Conservation (phyloP, 2,329 filamentous ascomycete genomes). For the Colletotrichum filicis region DNA sequence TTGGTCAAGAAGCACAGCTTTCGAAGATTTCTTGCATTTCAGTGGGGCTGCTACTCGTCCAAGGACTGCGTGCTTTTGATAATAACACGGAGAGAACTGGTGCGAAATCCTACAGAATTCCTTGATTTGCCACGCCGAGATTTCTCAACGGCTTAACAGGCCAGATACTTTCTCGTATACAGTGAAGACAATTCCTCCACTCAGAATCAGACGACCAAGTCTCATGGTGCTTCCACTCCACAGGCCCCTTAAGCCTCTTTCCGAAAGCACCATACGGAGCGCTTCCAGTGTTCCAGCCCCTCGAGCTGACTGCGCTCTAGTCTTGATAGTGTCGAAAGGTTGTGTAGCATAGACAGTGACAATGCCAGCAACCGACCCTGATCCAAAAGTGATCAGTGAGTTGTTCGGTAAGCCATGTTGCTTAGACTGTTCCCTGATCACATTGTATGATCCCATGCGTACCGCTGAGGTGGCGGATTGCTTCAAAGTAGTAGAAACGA, state of each 20-base stretch:
- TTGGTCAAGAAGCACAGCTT: too few relatives aligned
- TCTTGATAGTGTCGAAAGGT: conserved; percentile 74
- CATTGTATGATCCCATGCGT: conserved; percentile 60
- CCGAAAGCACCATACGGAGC: conserved; percentile 61
- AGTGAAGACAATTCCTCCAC: conserved; percentile 74
- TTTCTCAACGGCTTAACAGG: conserved; percentile 45
- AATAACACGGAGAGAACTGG: too few relatives aligned
- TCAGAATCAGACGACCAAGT: conserved; percentile 70
- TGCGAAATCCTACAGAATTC: too few relatives aligned
- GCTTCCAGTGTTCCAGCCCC: conserved; percentile 69
- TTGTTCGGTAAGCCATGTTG: conserved; percentile 36
- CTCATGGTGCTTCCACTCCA: conserved; percentile 78
- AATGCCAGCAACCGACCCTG: conserved; percentile 69
- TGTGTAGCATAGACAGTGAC: conserved; percentile 70
- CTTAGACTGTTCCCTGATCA: conserved; percentile 49
- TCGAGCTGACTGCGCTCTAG: conserved; percentile 67
- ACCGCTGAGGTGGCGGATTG: conserved; percentile 59
- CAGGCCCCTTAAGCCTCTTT: conserved; percentile 69
- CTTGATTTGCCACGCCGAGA: too few relatives aligned
- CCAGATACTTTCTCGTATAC: conserved; percentile 68
- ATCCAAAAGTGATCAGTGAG: conserved; percentile 63
- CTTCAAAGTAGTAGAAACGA: conserved; percentile 58
- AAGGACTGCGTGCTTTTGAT: too few relatives aligned
- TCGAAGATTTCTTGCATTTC: too few relatives aligned
- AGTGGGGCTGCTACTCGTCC: too few relatives aligned